A percentile compares a stretch with the other conserved stretches of the same genome.
phyloP scores from a whole-genome alignment of 192 early-diverging fungal species.

The Phycomyces nitens region DNA sequence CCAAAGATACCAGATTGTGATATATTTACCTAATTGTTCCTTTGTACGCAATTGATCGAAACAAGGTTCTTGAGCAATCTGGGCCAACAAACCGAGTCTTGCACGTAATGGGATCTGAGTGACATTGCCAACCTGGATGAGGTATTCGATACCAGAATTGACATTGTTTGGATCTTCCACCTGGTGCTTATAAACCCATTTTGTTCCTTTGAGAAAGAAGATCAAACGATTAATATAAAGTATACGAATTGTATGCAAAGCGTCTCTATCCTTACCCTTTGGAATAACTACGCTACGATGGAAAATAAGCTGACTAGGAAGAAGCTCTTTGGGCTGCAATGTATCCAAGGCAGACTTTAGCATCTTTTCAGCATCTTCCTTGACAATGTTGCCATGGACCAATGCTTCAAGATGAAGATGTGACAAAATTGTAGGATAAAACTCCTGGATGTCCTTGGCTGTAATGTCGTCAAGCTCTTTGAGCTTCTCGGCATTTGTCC shows the following conservation, averaged over 20 bases:
- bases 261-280: slow-evolving; percentile 11
- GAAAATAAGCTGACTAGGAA: slow-evolving; percentile 49
- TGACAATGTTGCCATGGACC: slow-evolving; percentile 82
- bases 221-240: neutral
- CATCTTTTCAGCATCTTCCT: slow-evolving; percentile 62
- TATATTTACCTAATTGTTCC: slow-evolving; percentile 66
- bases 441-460: slow-evolving; percentile 67
- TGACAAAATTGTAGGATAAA: slow-evolving; percentile 70
- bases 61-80: slow-evolving; percentile 84
- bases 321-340: slow-evolving; percentile 59
- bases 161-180: slow-evolving; percentile 78
- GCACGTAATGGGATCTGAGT: slow-evolving; percentile 62
- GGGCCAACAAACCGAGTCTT: slow-evolving; percentile 66
- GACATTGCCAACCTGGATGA: slow-evolving; percentile 75
- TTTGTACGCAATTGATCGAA: slow-evolving; percentile 95
- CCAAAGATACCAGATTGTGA: neutral
- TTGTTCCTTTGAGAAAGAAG: slow-evolving; percentile 19
- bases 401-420: slow-evolving; percentile 73
- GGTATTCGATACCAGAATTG: slow-evolving; percentile 87
- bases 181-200: slow-evolving; percentile 46
- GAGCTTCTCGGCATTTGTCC: slow-evolving; percentile 77
- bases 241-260: neutral
- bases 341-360: slow-evolving; percentile 54
- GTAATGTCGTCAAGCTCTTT: slow-evolving; percentile 67
- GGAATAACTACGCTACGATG: slow-evolving; percentile 57